phyloP scores from a whole-genome alignment of 148 eudicot genomes.

The Vaccinium macrocarpon region DNA sequence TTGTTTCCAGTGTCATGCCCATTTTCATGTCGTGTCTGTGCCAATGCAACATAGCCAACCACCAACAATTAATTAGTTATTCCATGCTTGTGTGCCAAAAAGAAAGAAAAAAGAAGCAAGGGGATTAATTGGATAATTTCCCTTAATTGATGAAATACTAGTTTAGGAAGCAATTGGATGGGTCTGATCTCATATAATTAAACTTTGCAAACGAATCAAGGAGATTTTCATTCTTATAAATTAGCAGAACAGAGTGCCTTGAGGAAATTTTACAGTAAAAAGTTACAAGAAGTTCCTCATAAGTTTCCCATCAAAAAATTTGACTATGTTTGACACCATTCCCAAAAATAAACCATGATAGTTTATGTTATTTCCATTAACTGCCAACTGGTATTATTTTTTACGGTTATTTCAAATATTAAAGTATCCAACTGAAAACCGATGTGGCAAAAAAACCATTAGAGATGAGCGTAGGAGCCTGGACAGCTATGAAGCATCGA shows the following conservation, averaged over 20 bases:
- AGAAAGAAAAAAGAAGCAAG: background rate
- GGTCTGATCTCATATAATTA: background rate
- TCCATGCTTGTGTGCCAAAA: background rate
- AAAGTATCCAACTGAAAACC: background rate
- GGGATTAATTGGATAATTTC: conserved; percentile 1
- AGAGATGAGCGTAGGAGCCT: background rate
- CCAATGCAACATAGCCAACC: background rate
- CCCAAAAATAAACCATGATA: background rate
- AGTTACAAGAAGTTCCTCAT: background rate
- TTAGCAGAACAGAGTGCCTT: background rate
- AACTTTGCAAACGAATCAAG: background rate
- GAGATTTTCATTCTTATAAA: background rate
- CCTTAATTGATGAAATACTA: background rate
- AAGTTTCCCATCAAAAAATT: background rate
- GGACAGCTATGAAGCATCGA: no score
- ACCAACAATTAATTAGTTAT: background rate
- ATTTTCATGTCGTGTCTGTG: background rate
- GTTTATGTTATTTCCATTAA: background rate
- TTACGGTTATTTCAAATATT: background rate
- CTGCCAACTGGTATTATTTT: background rate
- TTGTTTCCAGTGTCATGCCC: background rate
- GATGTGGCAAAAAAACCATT: background rate
- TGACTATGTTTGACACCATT: background rate
- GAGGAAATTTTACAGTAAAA: background rate
- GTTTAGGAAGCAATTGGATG: background rate